phyloP scores from a whole-genome alignment of 1,284 basidiomycete species.

The Earliella scabrosa region DNA sequence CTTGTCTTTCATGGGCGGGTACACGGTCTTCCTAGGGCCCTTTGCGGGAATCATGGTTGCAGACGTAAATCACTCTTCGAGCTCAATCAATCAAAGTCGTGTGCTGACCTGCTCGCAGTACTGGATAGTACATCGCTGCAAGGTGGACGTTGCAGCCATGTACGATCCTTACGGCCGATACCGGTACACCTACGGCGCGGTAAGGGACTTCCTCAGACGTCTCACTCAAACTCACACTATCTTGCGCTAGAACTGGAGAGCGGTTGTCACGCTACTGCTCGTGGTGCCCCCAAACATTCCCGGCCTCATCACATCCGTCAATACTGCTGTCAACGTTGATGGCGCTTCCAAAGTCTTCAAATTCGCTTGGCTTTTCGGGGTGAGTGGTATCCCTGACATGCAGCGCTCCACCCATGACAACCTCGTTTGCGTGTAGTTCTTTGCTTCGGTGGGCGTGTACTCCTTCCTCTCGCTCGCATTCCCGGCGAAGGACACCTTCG shows the following conservation, averaged over 20 bases:
- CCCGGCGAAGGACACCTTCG: conserved; percentile 62
- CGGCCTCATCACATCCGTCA: conserved; percentile 70
- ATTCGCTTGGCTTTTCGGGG: conserved; percentile 74
- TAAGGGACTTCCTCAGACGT: conserved; percentile 39
- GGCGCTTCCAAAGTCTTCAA: conserved; percentile 59
- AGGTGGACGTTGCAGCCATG: conserved; percentile 73
- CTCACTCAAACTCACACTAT: not conserved
- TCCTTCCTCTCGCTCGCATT: conserved; percentile 55
- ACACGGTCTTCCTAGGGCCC: conserved; percentile 76
- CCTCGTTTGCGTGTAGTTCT: conserved; percentile 37
- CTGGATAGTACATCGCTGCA: conserved; percentile 65
- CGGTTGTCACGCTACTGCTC: conserved; percentile 62
- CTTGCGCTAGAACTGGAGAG: conserved; percentile 68
- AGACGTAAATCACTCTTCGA: conserved; percentile 52
- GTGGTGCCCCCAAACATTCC: conserved; percentile 71
- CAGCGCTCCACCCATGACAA: no score
- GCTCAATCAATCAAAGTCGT: not conserved
- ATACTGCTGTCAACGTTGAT: conserved; percentile 60
- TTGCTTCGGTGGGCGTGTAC: conserved; percentile 48
- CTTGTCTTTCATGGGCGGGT: conserved; percentile 67
- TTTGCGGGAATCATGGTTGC: conserved; percentile 75
- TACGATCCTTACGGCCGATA: conserved; percentile 71
- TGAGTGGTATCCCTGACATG: conserved; percentile 38
- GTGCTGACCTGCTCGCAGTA: conserved; percentile 50
- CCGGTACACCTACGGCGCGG: conserved; percentile 64